Evolutionary conservation across 768 basidiomycete genomes (phyloP), one percentile per base, ranked within the genome.

Genomic region (Fibroporia radiculosa): DNA sequence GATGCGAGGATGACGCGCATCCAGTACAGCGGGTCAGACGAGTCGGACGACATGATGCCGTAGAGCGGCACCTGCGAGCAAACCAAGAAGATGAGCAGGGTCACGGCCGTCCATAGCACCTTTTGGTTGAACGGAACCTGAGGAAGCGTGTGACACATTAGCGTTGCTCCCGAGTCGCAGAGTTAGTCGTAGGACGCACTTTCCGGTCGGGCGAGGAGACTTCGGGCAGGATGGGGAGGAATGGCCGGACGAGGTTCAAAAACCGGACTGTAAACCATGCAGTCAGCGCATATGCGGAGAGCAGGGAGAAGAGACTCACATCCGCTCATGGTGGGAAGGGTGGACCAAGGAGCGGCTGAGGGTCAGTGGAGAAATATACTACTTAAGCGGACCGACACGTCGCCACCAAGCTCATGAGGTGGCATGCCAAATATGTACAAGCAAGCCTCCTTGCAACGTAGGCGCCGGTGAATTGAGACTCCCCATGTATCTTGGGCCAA

Each of bases 1-100:
- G 92, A 96, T 19, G 96, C 95, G 49, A 99, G 80, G 69, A 99
- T 98, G 71, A 95, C 95, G 68, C 95, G 89, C 86, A 97, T 93
- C 96, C 95, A 98, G 73, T 96, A 97, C 33, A 99, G 81, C 12
- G 96, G 96, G 71, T 99, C 95, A 44, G 92, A 92, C 54, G 93
- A 96, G 75, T 99, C 95, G 48, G 93, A 96, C 23, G 92, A 96
- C 84, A 97, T 95, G 80, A 99, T 98, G 51, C 96, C 96, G 67
- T 98, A 99, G 37, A 99, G 77, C 5, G 96, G 96, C 25, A 98
- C 95, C 70, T 98, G 96, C 22, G 93, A 97, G 76, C 95, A 98
- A 52, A 98, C 95, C 61, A 99, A 70, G 87, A 97, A 98, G 66
- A 99, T 97, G 68, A 97, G 84, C 60, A 99, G 91, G 2, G 95